Percentiles rank a stretch among this genome's conserved stretches.
phyloP scores from a whole-genome alignment of 148 eudicot species.

The Suaeda aralocaspica region DNA sequence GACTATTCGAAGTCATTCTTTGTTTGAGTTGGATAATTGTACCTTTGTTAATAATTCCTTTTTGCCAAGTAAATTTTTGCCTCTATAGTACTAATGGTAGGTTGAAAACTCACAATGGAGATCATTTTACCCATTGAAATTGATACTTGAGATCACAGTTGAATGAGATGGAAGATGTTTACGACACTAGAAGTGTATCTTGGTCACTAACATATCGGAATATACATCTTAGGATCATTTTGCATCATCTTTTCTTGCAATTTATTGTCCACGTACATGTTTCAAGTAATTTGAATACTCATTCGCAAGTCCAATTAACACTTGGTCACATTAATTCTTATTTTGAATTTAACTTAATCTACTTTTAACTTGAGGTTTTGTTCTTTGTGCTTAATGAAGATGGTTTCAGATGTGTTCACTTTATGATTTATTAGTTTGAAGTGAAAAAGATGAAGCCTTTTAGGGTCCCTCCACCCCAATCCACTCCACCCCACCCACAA shows the following conservation, averaged over 20 bases:
- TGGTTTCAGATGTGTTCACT: too few relatives aligned
- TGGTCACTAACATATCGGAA: not conserved
- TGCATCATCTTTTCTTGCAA: not conserved
- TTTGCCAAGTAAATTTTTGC: not conserved
- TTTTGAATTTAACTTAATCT: not conserved
- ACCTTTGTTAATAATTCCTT: not conserved
- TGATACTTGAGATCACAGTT: not conserved
- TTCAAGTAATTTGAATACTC: not conserved
- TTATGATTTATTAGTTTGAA: too few relatives aligned
- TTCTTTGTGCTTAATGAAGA: too few relatives aligned
- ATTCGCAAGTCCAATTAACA: too few relatives aligned
- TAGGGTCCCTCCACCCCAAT: too few relatives aligned
- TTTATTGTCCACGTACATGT: too few relatives aligned
- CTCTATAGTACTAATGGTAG: not conserved
- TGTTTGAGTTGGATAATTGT: not conserved
- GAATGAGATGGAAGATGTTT: not conserved
- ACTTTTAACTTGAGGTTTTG: not conserved
- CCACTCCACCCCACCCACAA: too few relatives aligned
- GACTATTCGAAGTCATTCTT: too few relatives aligned
- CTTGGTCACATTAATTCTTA: too few relatives aligned
- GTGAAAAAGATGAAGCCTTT: not conserved
- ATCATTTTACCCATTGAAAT: not conserved
- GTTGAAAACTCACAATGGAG: too few relatives aligned
- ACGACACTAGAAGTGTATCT: not conserved
- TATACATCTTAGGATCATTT: not conserved